Evolutionary conservation across 192 early-diverging fungal genomes (phyloP).

Genomic region (Podila verticillata): DNA sequence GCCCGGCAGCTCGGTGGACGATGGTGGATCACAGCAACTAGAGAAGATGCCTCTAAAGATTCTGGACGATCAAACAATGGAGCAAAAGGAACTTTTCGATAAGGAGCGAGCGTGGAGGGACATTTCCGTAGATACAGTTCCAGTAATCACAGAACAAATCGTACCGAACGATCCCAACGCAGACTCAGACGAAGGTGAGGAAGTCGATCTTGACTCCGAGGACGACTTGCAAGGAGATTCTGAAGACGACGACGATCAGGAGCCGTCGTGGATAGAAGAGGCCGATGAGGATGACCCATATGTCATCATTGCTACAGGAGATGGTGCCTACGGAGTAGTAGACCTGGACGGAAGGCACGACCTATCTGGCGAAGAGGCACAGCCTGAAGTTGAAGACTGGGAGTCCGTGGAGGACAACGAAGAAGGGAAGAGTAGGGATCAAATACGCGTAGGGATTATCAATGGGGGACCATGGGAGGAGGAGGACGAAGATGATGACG

Average conservation of each 20-base stretch:
- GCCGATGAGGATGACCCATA: constrained; percentile 18
- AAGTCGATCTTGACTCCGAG: background rate
- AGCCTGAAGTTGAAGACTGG: constrained; percentile 2
- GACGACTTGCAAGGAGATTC: background rate
- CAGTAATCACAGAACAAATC: too few species aligned
- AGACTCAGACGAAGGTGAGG: background rate
- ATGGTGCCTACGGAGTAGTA: background rate
- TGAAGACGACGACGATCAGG: constrained; percentile 1
- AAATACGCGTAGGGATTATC: background rate
- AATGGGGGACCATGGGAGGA: constrained; percentile 10
- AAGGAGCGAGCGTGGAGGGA: too few species aligned
- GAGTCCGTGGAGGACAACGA: background rate
- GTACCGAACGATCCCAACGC: too few species aligned
- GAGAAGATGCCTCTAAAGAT: too few species aligned
- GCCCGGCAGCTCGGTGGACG: too few species aligned
- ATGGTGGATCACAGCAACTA: too few species aligned
- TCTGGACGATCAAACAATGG: too few species aligned
- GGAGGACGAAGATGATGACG: constrained; percentile 13
- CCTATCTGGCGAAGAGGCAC: background rate
- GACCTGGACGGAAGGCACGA: constrained; percentile 3
- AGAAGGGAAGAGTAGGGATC: background rate
- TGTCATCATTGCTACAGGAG: constrained; percentile 17
- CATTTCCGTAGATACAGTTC: too few species aligned
- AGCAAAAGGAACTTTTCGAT: too few species aligned
- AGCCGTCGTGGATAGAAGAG: constrained; percentile 40